phyloP scores from a whole-genome alignment of 1,139 yeast genomes.

The Saccharomyces hybrid region DNA sequence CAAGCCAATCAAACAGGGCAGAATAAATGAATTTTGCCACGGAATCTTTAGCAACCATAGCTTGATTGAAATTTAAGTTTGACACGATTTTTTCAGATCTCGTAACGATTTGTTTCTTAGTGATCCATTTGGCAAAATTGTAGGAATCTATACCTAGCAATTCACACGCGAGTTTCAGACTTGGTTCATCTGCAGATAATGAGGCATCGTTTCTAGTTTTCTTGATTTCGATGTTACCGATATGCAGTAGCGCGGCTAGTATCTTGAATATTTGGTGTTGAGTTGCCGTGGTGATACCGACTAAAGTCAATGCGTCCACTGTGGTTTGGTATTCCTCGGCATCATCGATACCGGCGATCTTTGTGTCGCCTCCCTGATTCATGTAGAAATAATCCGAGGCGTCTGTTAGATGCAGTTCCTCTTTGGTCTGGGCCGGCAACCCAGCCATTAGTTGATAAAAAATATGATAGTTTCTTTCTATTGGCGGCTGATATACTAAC shows the following conservation, averaged over 20 bases:
- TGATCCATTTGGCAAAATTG: constrained; percentile 83
- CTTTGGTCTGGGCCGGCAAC: constrained; percentile 53
- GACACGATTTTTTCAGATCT: constrained; percentile 88
- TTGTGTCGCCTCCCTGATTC: constrained; percentile 82
- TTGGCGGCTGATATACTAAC: constrained; percentile 85
- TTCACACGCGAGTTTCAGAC: constrained; percentile 74
- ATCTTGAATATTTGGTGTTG: constrained; percentile 71
- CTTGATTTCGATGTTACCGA: constrained; percentile 87
- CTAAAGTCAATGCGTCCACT: constrained; percentile 65
- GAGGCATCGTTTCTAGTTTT: constrained; percentile 84
- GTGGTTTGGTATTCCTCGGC: constrained; percentile 70
- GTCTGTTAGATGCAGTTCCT: constrained; percentile 51
- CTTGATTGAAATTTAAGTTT: constrained; percentile 76
- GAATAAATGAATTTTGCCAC: constrained; percentile 93
- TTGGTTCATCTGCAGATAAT: constrained; percentile 81
- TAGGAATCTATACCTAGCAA: constrained; percentile 74
- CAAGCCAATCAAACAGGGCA: constrained; percentile 95
- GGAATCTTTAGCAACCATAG: constrained; percentile 90
- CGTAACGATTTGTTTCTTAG: constrained; percentile 86
- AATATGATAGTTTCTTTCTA: constrained; percentile 92
- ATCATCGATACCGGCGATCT: constrained; percentile 78
- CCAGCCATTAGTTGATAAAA: constrained; percentile 91
- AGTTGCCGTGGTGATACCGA: constrained; percentile 58
- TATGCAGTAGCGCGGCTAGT: constrained; percentile 83
- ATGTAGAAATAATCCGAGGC: constrained; percentile 73